Evolutionary conservation across 1,284 basidiomycete species (phyloP).

Genomic region (Xerocomus minutiporus): DNA sequence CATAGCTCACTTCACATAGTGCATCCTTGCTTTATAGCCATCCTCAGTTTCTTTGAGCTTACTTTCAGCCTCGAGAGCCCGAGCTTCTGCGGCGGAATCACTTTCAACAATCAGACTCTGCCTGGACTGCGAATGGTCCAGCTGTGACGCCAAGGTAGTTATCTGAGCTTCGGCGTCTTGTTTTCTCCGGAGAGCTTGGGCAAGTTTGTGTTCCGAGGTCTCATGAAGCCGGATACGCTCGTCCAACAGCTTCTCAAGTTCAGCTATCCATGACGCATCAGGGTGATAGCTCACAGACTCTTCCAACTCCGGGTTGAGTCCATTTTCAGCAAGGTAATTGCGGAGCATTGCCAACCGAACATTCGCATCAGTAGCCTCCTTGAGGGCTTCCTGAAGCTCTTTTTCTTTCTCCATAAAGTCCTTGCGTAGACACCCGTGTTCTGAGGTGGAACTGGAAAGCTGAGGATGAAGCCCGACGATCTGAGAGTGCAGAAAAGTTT

Average conservation of each 20-base stretch:
- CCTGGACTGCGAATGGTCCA: constrained; percentile 58
- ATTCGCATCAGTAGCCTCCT: constrained; percentile 68
- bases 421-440: constrained; percentile 69
- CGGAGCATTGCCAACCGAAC: constrained; percentile 80
- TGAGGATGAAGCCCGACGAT: constrained; percentile 76
- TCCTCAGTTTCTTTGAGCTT: constrained; percentile 78
- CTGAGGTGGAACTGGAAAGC: constrained; percentile 67
- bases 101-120: constrained; percentile 44
- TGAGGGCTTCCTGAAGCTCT: constrained; percentile 62
- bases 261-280: constrained; percentile 50
- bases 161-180: constrained; percentile 72
- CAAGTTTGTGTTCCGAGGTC: constrained; percentile 66
- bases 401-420: constrained; percentile 67
- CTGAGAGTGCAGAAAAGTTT: constrained; percentile 70
- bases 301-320: constrained; percentile 71
- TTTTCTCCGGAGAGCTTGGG: constrained; percentile 57
- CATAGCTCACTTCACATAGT: constrained; percentile 78
- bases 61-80: constrained; percentile 63
- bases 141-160: constrained; percentile 56
- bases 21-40: constrained; percentile 70
- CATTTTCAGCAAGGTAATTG: constrained; percentile 86
- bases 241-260: constrained; percentile 72
- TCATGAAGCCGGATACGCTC: constrained; percentile 72
- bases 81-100: constrained; percentile 47
- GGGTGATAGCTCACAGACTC: constrained; percentile 41